phyloP scores from a whole-genome alignment of 192 early-diverging fungal genomes.

The Coemansia sp. region DNA sequence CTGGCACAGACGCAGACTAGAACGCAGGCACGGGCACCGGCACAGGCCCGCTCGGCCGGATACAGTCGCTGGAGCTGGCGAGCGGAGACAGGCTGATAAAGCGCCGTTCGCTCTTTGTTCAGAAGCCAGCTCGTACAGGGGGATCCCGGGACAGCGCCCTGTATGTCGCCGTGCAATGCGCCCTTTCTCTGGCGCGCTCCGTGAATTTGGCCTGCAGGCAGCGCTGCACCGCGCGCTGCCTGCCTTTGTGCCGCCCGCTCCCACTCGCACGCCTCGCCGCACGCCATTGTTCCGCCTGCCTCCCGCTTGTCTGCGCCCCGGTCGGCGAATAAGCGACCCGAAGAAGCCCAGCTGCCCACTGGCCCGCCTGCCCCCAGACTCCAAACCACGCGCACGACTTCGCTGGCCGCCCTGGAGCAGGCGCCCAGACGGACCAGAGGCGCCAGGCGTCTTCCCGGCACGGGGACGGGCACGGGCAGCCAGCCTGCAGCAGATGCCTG shows the following conservation, averaged over 20 bases:
- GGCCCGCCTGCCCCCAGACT: no score
- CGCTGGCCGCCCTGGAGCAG: no score
- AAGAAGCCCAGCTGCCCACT: no score
- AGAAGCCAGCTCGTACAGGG: neutral
- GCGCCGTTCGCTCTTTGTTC: neutral
- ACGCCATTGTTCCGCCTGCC: neutral
- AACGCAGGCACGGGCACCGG: no score
- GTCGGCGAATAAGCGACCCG: neutral
- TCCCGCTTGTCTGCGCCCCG: neutral
- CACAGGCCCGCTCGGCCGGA: no score
- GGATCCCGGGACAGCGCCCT: neutral
- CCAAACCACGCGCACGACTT: no score
- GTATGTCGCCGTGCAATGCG: neutral
- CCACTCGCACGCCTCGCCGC: slow-evolving; percentile 12
- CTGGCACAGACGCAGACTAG: no score
- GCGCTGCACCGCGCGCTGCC: neutral
- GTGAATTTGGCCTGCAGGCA: neutral
- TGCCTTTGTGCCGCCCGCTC: neutral
- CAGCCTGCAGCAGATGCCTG: neutral
- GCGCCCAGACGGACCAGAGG: no score
- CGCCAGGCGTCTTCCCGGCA: no score
- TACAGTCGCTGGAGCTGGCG: no score
- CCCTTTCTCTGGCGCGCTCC: neutral
- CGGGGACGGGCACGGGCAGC: no score
- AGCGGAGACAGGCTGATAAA: neutral